Conservation (phyloP, 2,329 filamentous ascomycete species). For the Xylaria sp. region DNA sequence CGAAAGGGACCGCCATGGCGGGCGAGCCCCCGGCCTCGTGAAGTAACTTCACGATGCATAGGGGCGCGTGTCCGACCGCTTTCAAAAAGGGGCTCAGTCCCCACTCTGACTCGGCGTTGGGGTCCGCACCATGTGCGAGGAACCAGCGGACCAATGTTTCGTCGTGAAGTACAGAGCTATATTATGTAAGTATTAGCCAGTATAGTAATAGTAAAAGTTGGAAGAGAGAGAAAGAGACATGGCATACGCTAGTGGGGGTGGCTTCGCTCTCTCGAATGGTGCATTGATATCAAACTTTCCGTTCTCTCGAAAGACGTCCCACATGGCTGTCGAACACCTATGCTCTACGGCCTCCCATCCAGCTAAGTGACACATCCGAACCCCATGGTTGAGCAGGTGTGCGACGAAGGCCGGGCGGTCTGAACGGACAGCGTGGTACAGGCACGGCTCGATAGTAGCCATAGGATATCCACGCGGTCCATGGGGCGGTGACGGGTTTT, state of each 20-base stretch:
- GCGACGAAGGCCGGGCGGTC: neutral
- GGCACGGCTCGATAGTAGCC: slow-evolving; percentile 3
- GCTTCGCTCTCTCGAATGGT: neutral
- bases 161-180: neutral
- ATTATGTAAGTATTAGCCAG: neutral
- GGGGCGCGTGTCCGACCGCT: slow-evolving; percentile 1
- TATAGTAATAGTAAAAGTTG: neutral
- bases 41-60: neutral
- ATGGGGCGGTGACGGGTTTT: neutral
- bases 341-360: neutral
- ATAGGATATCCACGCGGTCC: neutral
- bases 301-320: neutral
- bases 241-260: neutral
- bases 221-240: neutral
- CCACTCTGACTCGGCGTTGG: neutral
- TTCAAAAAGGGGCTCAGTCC: neutral
- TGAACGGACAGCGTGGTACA: neutral
- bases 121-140: slow-evolving; percentile 2
- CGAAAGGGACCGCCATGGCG: neutral
- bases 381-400: neutral
- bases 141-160: neutral
- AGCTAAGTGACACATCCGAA: neutral
- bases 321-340: slow-evolving; percentile 1
- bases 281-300: neutral
- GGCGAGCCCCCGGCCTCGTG: slow-evolving; percentile 6